These are phyloP conservation scores for Magnusiomyces paraingens DNA, from an alignment of 1,139 yeast species.

Conservation along the genomic window DNA sequence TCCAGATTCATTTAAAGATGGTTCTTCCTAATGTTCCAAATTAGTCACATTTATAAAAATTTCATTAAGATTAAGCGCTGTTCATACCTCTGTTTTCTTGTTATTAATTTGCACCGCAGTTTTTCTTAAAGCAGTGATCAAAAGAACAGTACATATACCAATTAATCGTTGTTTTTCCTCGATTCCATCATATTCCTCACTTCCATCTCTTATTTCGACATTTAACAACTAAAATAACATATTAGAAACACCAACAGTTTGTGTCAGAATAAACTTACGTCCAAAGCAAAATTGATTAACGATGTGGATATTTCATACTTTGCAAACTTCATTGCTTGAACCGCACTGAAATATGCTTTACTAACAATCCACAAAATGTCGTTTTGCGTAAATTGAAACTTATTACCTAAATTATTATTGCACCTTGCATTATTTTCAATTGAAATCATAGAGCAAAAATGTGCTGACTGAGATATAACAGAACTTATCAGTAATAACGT, in stretches of 20 bases:
- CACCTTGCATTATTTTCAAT: too few relatives aligned
- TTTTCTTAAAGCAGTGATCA: neutral
- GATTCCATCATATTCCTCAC: neutral
- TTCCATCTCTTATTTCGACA: neutral
- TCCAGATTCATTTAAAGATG: neutral
- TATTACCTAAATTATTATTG: neutral
- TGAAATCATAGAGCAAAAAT: neutral
- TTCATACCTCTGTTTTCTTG: too few relatives aligned
- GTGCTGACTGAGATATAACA: neutral
- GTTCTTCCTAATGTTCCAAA: neutral
- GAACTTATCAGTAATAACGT: neutral
- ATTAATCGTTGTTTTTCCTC: neutral
- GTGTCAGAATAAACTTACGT: conserved; percentile 2
- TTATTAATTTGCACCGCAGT: neutral
- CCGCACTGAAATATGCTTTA: conserved; percentile 15
- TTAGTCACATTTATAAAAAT: neutral
- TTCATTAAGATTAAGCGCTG: too few relatives aligned
- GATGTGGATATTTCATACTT: neutral
- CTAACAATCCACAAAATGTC: conserved; percentile 16
- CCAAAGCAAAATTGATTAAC: conserved; percentile 7
- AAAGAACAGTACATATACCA: neutral
- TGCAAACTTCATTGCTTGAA: conserved; percentile 12
- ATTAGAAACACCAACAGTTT: neutral
- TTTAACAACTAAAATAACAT: neutral
- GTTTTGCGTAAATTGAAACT: neutral